Evolutionary conservation across 805 yeast species (phyloP).

Genomic region (Hanseniaspora lachancei): DNA sequence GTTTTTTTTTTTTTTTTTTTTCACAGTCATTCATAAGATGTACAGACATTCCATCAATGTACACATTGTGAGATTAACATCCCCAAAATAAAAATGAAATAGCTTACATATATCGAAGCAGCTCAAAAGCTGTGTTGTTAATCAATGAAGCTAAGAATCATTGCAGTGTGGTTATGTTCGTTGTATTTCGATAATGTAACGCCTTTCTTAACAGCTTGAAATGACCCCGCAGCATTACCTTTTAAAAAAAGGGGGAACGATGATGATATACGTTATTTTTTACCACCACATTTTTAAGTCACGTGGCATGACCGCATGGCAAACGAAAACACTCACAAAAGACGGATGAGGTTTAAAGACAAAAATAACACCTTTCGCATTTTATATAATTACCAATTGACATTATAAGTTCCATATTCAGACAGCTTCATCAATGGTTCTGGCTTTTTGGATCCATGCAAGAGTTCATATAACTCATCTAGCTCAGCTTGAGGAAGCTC

Average conservation of each 20-base stretch:
- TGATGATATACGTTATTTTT: not conserved
- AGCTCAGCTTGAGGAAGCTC: not conserved
- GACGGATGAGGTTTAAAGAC: not conserved
- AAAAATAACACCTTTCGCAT: not conserved
- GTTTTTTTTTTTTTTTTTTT: not conserved
- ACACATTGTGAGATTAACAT: not conserved
- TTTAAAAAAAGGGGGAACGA: too few relatives aligned
- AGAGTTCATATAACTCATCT: not conserved
- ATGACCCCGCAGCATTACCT: too few relatives aligned
- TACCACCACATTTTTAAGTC: not conserved
- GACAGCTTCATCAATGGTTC: slow-evolving; percentile 7
- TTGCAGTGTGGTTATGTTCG: too few relatives aligned
- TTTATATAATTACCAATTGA: slow-evolving; percentile 2
- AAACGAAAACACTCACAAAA: too few relatives aligned
- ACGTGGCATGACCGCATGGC: not conserved
- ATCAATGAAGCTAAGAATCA: too few relatives aligned
- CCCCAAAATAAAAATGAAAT: too few relatives aligned
- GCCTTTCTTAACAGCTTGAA: too few relatives aligned
- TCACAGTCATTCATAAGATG: not conserved
- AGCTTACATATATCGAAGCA: too few relatives aligned
- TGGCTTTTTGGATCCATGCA: slow-evolving; percentile 1
- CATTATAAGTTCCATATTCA: not conserved
- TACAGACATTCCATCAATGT: not conserved
- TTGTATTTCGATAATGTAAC: too few relatives aligned
- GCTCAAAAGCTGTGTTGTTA: too few relatives aligned